Conservation (phyloP, 169 alveolate genomes). For the Plasmodium reichenowi region DNA sequence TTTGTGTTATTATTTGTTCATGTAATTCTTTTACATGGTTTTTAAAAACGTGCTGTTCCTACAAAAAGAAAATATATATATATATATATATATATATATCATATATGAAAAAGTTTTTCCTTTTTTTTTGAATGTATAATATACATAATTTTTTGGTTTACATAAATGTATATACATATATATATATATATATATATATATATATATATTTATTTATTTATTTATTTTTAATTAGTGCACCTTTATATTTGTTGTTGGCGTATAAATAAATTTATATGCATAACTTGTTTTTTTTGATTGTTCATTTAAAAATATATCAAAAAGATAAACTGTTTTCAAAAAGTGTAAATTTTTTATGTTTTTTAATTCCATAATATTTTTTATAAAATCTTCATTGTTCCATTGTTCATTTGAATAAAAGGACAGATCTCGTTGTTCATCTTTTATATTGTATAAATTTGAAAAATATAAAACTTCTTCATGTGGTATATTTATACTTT, state of each 20-base stretch:
- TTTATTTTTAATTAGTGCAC: conserved; percentile 2
- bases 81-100: background rate
- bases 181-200: background rate
- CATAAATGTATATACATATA: conserved; percentile 1
- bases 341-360: conserved; percentile 6
- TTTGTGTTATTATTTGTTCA: conserved; percentile 17
- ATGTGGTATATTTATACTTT: background rate
- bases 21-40: conserved; percentile 47
- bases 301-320: conserved; percentile 28
- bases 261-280: conserved; percentile 56
- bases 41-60: conserved; percentile 60
- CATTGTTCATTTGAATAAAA: conserved; percentile 50
- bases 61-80: conserved; percentile 4
- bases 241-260: conserved; percentile 23
- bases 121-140: background rate
- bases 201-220: background rate
- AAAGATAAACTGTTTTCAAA: conserved; percentile 25
- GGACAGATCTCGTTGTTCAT: conserved; percentile 63
- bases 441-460: conserved; percentile 64
- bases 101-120: background rate
- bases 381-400: conserved; percentile 40
- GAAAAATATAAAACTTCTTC: conserved; percentile 33
- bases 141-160: background rate
- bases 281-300: conserved; percentile 24
- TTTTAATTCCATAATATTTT: conserved; percentile 34